These are phyloP conservation scores for Globisporangium alternatum DNA, from an alignment of 352 stramenopile species.

Conservation along the genomic window DNA sequence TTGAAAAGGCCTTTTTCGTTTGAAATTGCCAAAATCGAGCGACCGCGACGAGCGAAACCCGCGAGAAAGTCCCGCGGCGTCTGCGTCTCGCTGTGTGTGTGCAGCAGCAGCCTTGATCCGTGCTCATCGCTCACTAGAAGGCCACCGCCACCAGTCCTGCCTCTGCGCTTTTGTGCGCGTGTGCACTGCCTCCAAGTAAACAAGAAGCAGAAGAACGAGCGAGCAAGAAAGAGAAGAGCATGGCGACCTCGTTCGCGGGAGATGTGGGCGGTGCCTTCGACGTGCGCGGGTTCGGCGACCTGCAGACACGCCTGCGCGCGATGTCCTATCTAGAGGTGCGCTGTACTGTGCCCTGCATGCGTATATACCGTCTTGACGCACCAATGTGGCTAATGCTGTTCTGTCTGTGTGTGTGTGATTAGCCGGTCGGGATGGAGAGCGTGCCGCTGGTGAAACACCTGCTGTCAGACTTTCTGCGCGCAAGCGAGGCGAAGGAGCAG, in stretches of 20 bases:
- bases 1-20: no score
- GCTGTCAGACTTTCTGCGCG: slow-evolving; percentile 47
- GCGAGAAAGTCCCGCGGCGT: background rate
- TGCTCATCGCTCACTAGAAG: no score
- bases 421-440: slow-evolving; percentile 63
- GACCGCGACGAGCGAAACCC: no score
- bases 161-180: background rate
- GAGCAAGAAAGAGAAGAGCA: background rate
- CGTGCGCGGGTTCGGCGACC: slow-evolving; percentile 47
- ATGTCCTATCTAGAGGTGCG: slow-evolving; percentile 57
- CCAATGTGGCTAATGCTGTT: background rate
- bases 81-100: background rate
- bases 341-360: background rate
- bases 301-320: slow-evolving; percentile 54
- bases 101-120: no score
- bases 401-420: background rate
- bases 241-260: slow-evolving; percentile 32
- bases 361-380: background rate
- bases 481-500: slow-evolving; percentile 27
- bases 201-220: background rate
- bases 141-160: no score
- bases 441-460: slow-evolving; percentile 51
- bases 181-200: background rate
- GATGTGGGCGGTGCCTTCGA: slow-evolving; percentile 27
- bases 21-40: no score